Percentiles rank a stretch among this genome's conserved stretches.
Conservation (phyloP, 78 protist species). For the Bigelowiella natans region DNA sequence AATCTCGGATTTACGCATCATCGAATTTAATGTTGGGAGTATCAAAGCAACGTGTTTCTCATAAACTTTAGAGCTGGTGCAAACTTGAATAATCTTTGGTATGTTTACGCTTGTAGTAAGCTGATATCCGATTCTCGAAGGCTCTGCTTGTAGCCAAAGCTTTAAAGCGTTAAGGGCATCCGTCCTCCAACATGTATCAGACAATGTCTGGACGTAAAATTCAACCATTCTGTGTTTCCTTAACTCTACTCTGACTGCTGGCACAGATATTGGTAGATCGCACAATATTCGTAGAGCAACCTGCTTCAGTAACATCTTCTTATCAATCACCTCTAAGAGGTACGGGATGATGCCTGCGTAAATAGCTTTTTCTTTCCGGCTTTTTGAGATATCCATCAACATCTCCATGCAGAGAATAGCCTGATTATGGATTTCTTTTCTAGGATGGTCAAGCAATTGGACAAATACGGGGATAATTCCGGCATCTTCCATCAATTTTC, state of each 20-base stretch:
- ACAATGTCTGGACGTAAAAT: background rate
- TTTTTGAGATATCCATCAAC: background rate
- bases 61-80: background rate
- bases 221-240: background rate
- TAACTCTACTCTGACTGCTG: background rate
- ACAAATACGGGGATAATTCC: background rate
- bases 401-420: background rate
- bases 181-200: background rate
- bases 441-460: background rate
- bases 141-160: background rate
- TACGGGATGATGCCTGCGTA: background rate
- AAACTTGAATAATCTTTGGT: background rate
- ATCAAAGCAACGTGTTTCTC: background rate
- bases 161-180: background rate
- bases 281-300: background rate
- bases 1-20: background rate
- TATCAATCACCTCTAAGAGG: background rate
- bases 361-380: background rate
- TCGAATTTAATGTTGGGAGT: background rate
- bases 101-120: background rate
- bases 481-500: background rate
- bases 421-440: background rate
- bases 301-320: background rate
- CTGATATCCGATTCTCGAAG: background rate
- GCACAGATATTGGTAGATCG: background rate